Percentiles rank a stretch among this genome's conserved stretches.
These are phyloP conservation scores for Lactifluus volemus DNA, from an alignment of 768 basidiomycete genomes.

Conservation along the genomic window DNA sequence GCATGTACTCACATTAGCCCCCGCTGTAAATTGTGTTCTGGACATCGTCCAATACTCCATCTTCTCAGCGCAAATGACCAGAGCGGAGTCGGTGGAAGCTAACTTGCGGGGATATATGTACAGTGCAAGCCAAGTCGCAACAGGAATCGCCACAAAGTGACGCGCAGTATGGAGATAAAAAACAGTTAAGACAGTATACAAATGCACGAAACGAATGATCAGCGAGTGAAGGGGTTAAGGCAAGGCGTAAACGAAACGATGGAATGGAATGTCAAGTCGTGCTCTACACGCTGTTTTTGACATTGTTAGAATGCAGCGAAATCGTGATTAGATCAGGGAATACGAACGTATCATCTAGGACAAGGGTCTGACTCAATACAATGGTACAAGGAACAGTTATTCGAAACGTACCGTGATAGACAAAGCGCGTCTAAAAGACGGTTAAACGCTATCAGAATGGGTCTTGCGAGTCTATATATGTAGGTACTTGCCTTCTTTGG, in stretches of 20 bases:
- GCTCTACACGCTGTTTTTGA: slow-evolving; percentile 10
- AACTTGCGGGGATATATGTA: neutral
- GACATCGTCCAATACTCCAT: neutral
- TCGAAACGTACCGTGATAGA: slow-evolving; percentile 59
- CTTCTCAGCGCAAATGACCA: neutral
- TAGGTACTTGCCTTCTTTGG: slow-evolving; percentile 65
- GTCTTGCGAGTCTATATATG: neutral
- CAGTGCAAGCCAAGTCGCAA: neutral
- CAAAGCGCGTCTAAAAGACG: slow-evolving; percentile 56
- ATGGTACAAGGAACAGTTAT: neutral
- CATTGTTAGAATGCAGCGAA: neutral
- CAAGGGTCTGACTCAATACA: neutral
- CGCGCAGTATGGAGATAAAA: slow-evolving; percentile 10
- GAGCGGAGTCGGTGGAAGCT: neutral
- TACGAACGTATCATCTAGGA: slow-evolving; percentile 21
- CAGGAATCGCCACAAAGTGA: neutral
- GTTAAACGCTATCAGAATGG: slow-evolving; percentile 1
- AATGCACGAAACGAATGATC: slow-evolving; percentile 1
- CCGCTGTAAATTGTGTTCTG: neutral
- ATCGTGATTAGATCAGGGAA: neutral
- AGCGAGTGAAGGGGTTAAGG: neutral
- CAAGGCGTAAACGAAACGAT: neutral
- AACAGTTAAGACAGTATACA: slow-evolving; percentile 6
- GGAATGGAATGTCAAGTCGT: neutral
- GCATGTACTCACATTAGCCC: neutral